phyloP scores from a whole-genome alignment of 2,329 filamentous ascomycete genomes.

The Colletotrichum liriopes region DNA sequence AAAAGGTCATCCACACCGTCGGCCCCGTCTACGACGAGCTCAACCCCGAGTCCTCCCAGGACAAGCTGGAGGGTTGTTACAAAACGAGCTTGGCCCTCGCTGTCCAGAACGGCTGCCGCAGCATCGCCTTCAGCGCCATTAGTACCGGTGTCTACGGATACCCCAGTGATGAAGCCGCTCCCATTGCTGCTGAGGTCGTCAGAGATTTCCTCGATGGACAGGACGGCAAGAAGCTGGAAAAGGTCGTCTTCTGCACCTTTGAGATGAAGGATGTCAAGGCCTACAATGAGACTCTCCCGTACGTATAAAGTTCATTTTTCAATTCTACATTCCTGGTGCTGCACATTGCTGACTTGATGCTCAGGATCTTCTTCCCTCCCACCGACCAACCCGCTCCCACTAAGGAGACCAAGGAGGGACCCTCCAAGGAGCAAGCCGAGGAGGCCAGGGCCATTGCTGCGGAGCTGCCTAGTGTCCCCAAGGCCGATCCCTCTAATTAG shows the following conservation, averaged over 20 bases:
- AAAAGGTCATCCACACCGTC: slow-evolving; percentile 90
- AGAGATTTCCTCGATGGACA: slow-evolving; percentile 68
- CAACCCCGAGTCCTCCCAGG: slow-evolving; percentile 58
- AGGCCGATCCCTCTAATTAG: slow-evolving; percentile 48
- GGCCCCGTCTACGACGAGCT: slow-evolving; percentile 80
- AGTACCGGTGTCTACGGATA: slow-evolving; percentile 95
- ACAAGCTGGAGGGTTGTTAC: slow-evolving; percentile 77
- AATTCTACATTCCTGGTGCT: neutral
- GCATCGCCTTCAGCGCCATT: slow-evolving; percentile 86
- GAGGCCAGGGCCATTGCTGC: slow-evolving; percentile 48
- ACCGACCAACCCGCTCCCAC: slow-evolving; percentile 32
- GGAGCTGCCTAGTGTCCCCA: slow-evolving; percentile 56
- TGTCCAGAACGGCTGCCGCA: slow-evolving; percentile 74
- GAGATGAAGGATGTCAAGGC: slow-evolving; percentile 81
- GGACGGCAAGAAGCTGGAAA: slow-evolving; percentile 70
- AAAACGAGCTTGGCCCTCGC: slow-evolving; percentile 80
- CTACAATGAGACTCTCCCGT: slow-evolving; percentile 83
- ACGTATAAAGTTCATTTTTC: slow-evolving; percentile 56
- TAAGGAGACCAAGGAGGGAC: slow-evolving; percentile 43
- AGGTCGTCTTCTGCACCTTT: slow-evolving; percentile 90
- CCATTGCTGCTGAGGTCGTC: slow-evolving; percentile 76
- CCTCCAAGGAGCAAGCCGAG: slow-evolving; percentile 46
- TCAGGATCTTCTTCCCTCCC: slow-evolving; percentile 43
- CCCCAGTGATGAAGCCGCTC: slow-evolving; percentile 80
- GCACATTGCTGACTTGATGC: neutral